These are phyloP conservation scores for Vanderwaltozyma yarrowii DNA, from an alignment of 805 yeast genomes.

Conservation along the genomic window DNA sequence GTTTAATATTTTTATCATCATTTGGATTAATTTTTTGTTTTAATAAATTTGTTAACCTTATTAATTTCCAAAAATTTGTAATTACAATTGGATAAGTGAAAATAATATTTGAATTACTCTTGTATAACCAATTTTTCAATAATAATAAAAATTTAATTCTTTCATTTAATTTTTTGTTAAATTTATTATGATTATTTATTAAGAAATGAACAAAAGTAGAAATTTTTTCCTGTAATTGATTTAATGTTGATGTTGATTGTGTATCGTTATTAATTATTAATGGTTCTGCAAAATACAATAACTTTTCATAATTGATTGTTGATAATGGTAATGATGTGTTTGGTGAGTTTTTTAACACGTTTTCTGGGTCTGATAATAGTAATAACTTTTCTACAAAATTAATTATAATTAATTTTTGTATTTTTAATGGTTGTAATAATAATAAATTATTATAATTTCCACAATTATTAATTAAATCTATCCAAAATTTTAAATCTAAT, in stretches of 20 bases:
- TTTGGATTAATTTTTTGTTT: slow-evolving; percentile 3
- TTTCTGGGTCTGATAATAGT: background rate
- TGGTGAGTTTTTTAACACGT: too few relatives aligned
- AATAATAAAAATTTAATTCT: slow-evolving; percentile 32
- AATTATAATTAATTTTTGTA: slow-evolving; percentile 48
- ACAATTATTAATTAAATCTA: slow-evolving; percentile 14
- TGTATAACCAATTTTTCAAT: slow-evolving; percentile 17
- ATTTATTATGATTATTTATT: slow-evolving; percentile 22
- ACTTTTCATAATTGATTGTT: background rate
- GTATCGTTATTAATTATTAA: background rate
- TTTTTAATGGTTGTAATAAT: slow-evolving; percentile 10
- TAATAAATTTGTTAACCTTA: slow-evolving; percentile 37
- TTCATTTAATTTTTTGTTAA: background rate
- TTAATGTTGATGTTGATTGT: background rate
- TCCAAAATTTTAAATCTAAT: slow-evolving; percentile 7
- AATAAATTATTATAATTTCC: slow-evolving; percentile 16
- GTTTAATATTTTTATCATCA: too few relatives aligned
- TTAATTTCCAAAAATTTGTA: slow-evolving; percentile 46
- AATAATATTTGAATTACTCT: slow-evolving; percentile 40
- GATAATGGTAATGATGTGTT: too few relatives aligned
- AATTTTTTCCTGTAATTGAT: slow-evolving; percentile 41
- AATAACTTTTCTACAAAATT: slow-evolving; percentile 33
- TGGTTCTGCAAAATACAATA: background rate
- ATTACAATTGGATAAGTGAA: slow-evolving; percentile 67
- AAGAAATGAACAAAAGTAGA: slow-evolving; percentile 63